Base-by-base conservation (phyloP, 2,329 filamentous ascomycete species). In the Basipetospora sp. region DNA sequence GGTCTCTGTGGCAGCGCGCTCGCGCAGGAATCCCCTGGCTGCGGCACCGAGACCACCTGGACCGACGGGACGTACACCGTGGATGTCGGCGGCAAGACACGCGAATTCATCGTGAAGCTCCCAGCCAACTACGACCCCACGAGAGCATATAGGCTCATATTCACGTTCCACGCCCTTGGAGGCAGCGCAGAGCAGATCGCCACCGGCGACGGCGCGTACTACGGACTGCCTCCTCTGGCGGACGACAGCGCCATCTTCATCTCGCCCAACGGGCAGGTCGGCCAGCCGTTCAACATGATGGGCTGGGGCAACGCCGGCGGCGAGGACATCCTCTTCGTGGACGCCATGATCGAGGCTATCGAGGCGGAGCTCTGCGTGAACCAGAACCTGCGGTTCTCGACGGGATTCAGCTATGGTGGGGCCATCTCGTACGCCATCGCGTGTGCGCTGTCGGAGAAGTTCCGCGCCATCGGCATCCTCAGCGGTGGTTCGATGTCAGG, bases 391-490 rank as follows among this genome's bases (percentile, higher is more conserved):
- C 52, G 58, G 39, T 66, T 64, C 47, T 52, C 59, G 18, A 59
- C 59, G 2, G 61, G 60, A 27, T 64, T 59, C 47, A 60, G 56
- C 43, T 64, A 58, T 46, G 61, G 62, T 26, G 60, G 51, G 11
- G 54, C 55, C 38, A 64, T 65, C 56, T 53, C 53, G 1, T 60
- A 55, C 43, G 50, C 56, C 4, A 44, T 63, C 13, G 59, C 60
- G 3, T 65, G 60, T 43, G 51, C 57, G 4, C 55, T 55, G 9
- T 51, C 57, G 10, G 41, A 42, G 16, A 40, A 48, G 32, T 54
- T 61, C 47, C 53, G 55, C 9, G 61, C 55, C 22, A 52, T 64
- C 8, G 51, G 52, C 14, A 48, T 53, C 20, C 41, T 55, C 25
- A 47, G 47, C 3, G 53, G 53, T 11, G 54, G 45, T 4, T 34